A percentile compares a stretch with the other conserved stretches of the same genome.
Conservation (phyloP, 2,329 filamentous ascomycete species). For the Exophiala calicioides region DNA sequence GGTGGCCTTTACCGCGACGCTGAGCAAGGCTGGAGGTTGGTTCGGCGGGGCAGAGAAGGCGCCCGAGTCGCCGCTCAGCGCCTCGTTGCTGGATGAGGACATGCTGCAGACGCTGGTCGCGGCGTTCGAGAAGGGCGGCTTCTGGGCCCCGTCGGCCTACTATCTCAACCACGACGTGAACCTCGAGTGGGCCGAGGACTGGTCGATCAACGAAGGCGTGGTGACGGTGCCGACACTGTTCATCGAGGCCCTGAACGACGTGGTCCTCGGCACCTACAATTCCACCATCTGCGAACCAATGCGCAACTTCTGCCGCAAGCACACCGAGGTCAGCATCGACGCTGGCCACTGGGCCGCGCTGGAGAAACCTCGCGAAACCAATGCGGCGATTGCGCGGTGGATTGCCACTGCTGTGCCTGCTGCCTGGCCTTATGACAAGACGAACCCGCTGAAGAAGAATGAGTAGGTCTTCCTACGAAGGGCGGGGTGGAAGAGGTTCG, state of each 20-base stretch:
- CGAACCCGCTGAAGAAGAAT: constrained; percentile 10
- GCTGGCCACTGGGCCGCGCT: constrained; percentile 78
- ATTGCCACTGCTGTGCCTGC: constrained; percentile 13
- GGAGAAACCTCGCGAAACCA: constrained; percentile 70
- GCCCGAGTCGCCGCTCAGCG: constrained; percentile 13
- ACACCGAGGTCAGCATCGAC: constrained; percentile 16
- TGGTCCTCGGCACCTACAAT: constrained; percentile 11
- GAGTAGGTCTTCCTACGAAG: too few relatives aligned
- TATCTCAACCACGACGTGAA: constrained; percentile 50
- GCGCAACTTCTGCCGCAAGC: constrained; percentile 19
- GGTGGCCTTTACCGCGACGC: constrained; percentile 9
- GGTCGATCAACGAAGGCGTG: constrained; percentile 38
- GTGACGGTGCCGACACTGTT: constrained; percentile 21
- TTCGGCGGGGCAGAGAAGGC: constrained; percentile 14
- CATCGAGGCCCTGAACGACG: constrained; percentile 20
- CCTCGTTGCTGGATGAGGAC: constrained; percentile 10
- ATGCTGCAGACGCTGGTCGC: constrained; percentile 8
- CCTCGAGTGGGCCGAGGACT: constrained; percentile 42
- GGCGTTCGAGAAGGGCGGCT: constrained; percentile 43
- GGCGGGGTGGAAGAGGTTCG: too few relatives aligned
- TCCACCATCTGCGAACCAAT: constrained; percentile 14
- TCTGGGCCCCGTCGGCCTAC: constrained; percentile 42
- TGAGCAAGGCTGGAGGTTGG: constrained; percentile 33
- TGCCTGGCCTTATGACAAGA: constrained; percentile 17
- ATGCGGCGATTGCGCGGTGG: constrained; percentile 43